Evolutionary conservation across 176 grass and related monocot species (phyloP).

Genomic region (Tillandsia fasciculata): DNA sequence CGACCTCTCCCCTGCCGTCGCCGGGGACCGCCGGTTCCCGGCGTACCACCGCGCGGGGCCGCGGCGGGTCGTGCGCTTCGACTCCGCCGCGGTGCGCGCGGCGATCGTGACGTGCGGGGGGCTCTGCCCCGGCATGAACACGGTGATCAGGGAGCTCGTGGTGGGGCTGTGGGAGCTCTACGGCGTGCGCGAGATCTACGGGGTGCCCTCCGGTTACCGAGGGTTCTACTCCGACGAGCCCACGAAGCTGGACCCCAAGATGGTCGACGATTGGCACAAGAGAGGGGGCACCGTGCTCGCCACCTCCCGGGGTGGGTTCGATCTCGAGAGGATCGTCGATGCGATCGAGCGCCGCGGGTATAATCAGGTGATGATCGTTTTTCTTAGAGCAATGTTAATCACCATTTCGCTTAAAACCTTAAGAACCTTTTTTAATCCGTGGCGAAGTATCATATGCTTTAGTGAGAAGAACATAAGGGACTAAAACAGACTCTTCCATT

Average conservation of each 20-base stretch:
- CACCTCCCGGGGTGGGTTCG: constrained; percentile 75
- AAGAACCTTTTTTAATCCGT: no score
- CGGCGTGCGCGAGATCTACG: constrained; percentile 69
- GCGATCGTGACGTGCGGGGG: constrained; percentile 92
- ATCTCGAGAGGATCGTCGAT: constrained; percentile 71
- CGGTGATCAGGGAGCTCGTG: constrained; percentile 79
- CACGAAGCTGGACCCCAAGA: constrained; percentile 33
- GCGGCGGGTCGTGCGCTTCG: constrained; percentile 29
- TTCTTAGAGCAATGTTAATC: no score
- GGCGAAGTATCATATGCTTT: no score
- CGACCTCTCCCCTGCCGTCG: constrained; percentile 19
- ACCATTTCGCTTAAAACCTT: no score
- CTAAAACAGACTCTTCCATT: no score
- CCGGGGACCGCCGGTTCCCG: constrained; percentile 15
- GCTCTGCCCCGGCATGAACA: constrained; percentile 78
- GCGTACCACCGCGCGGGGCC: constrained; percentile 80
- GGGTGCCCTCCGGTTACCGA: constrained; percentile 58
- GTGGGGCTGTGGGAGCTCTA: constrained; percentile 66
- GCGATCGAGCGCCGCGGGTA: constrained; percentile 61
- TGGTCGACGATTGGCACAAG: constrained; percentile 76
- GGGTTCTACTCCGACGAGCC: constrained; percentile 74
- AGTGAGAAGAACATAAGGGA: no score
- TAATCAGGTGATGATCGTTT: constrained; percentile 38
- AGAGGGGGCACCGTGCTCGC: constrained; percentile 68
- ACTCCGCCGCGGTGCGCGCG: constrained; percentile 46